A percentile compares a stretch with the other conserved stretches of the same genome.
These are phyloP conservation scores for Typha latifolia DNA, from an alignment of 176 grass and related monocot genomes.

Conservation along the genomic window DNA sequence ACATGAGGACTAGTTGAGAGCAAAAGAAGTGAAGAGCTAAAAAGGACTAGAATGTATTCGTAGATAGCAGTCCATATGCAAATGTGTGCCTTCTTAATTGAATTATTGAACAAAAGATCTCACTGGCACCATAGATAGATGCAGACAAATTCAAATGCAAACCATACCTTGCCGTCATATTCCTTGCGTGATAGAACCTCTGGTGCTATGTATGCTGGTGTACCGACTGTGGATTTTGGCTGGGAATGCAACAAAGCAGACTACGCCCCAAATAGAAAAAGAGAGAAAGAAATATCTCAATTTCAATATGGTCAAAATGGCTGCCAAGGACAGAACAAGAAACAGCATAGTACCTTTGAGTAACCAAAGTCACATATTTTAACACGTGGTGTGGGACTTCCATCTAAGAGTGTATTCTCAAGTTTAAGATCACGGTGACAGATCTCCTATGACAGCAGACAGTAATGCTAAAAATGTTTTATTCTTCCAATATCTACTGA, in stretches of 20 bases:
- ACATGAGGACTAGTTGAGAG: not conserved
- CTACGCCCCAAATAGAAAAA: slow-evolving; percentile 30
- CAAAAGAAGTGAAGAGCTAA: no score
- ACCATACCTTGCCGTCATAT: slow-evolving; percentile 76
- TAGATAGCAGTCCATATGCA: no score
- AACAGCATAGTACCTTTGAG: slow-evolving; percentile 52
- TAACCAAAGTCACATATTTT: slow-evolving; percentile 99
- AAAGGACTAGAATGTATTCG: no score
- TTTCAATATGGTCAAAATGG: not conserved
- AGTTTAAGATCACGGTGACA: slow-evolving; percentile 99
- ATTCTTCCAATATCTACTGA: not conserved
- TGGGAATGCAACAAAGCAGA: slow-evolving; percentile 85
- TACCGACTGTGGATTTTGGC: slow-evolving; percentile 96
- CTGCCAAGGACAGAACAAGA: not conserved
- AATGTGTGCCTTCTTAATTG: no score
- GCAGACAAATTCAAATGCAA: not conserved
- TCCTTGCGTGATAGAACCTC: slow-evolving; percentile 92
- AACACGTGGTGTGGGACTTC: slow-evolving; percentile 68
- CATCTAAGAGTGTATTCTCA: slow-evolving; percentile 93
- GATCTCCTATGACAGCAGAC: slow-evolving; percentile 48
- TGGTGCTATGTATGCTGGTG: slow-evolving; percentile 90
- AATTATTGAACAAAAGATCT: no score
- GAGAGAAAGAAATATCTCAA: not conserved
- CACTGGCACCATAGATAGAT: no score
- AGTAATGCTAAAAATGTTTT: not conserved